Base-by-base conservation (phyloP, 176 grass and related monocot genomes). In the Cymbopogon citratus region DNA sequence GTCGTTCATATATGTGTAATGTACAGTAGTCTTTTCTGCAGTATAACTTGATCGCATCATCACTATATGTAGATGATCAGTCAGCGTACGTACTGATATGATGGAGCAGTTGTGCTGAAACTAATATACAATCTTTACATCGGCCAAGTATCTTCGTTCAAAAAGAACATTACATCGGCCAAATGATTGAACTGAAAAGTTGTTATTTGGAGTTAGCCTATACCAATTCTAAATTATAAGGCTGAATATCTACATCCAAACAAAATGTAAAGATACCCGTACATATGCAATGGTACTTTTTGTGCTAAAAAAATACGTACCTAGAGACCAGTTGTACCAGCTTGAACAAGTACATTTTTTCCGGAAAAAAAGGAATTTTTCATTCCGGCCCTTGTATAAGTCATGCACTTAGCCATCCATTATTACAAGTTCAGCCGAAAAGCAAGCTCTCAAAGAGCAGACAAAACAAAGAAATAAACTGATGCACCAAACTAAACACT, bases 61-160 rank as follows among this genome's bases (percentile, higher is more conserved):
- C 52, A 57, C 2, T 29, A 12, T 13, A 63, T 27, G 49, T 27
- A 9, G 74, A 63, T 23, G 52, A 64, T 62, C 29, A 62, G 11
- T 75, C 63, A 59, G 2, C 10, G 36, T 75, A 73, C 9, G 19
- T 16, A 56, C n/a, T n/a, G n/a, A n/a, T n/a, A n/a, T n/a, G 21
- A 57, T 57, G 52, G 72, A 27, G 79, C 24, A 54, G 85, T 52
- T 78, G 59, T 12, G 49, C 69, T 46, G 33, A 64, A 77, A 71
- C 56, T 24, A 38, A 41, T 70, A 25, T 69, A 68, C 56, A 78
- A 63, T 64, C 14, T 36, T 15, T 24, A 9, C 36, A 68, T 69
- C 0, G 3, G 39, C 28, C 78, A 48, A 71, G 52, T 23, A 23
- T 56, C 21, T 57, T 57, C 21, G 7, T 57, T 57, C 52, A 57